Evolutionary conservation across 768 basidiomycete genomes (phyloP).

Genomic region (Lentinula raphanica): DNA sequence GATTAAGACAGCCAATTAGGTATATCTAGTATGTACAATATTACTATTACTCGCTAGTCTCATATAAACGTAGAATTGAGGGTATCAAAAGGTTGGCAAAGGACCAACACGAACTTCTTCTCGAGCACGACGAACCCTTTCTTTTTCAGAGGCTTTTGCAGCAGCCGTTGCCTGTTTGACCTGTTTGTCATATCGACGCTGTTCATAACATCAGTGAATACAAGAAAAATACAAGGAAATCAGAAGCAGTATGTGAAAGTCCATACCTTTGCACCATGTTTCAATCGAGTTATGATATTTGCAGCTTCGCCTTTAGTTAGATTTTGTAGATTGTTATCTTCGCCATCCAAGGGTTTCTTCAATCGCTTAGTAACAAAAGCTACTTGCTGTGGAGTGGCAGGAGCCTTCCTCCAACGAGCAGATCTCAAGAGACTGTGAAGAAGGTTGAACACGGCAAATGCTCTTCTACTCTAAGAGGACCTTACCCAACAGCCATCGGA

Average conservation of each 20-base stretch:
- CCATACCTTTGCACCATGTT: constrained; percentile 68
- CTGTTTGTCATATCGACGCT: constrained; percentile 58
- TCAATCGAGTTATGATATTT: constrained; percentile 70
- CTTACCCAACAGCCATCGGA: constrained; percentile 45
- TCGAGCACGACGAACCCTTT: constrained; percentile 43
- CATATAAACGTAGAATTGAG: background rate
- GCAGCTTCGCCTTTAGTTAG: constrained; percentile 79
- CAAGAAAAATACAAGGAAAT: background rate
- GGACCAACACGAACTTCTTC: constrained; percentile 62
- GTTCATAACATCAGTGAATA: background rate
- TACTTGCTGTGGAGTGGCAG: constrained; percentile 61
- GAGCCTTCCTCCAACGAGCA: constrained; percentile 60
- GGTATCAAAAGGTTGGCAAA: constrained; percentile 15
- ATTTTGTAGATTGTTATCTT: constrained; percentile 25
- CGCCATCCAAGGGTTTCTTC: constrained; percentile 14
- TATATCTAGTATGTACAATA: background rate
- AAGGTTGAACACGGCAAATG: background rate
- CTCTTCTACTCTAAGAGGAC: background rate
- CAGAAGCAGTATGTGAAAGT: background rate
- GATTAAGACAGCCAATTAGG: constrained; percentile 5
- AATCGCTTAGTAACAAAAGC: constrained; percentile 45
- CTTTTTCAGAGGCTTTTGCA: constrained; percentile 35
- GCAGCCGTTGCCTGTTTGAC: constrained; percentile 34
- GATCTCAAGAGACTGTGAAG: constrained; percentile 44
- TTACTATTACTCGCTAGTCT: background rate